Conservation (phyloP, 306 rosid species). For the Prunus dulcis region DNA sequence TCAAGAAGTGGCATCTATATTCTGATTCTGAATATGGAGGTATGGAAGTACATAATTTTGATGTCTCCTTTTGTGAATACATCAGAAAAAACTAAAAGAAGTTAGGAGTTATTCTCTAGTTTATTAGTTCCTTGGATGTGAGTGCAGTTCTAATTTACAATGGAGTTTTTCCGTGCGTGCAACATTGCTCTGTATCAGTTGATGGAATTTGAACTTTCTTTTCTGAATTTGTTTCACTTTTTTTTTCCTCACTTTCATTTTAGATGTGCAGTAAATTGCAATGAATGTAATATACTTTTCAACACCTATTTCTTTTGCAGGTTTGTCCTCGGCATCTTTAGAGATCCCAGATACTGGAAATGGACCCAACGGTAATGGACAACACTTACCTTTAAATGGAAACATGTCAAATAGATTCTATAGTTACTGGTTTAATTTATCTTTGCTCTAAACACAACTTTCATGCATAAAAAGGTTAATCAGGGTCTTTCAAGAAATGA, state of each 20-base stretch:
- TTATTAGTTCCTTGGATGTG: not conserved
- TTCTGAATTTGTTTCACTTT: not conserved
- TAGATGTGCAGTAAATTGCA: not conserved
- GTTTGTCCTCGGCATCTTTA: conserved; percentile 85
- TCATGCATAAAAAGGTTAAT: not conserved
- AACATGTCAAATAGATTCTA: not conserved
- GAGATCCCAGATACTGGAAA: conserved; percentile 71
- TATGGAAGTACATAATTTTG: conserved; percentile 2
- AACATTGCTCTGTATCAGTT: not conserved
- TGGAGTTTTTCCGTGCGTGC: not conserved
- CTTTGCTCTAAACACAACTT: not conserved
- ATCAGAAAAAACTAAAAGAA: not conserved
- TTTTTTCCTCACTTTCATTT: not conserved
- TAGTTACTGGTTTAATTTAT: not conserved
- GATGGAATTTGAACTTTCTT: not conserved
- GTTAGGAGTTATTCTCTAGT: not conserved
- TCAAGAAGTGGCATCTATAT: conserved; percentile 86
- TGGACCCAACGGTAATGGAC: conserved; percentile 36
- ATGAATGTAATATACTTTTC: not conserved
- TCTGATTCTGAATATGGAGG: conserved; percentile 96
- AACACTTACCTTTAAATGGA: not conserved
- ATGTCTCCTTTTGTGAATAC: not conserved
- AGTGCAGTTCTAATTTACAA: not conserved
- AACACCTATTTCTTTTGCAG: conserved; percentile 36
- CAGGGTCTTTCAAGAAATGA: not conserved